Conservation (phyloP, 768 basidiomycete genomes). For the Punctularia strigosozonata region DNA sequence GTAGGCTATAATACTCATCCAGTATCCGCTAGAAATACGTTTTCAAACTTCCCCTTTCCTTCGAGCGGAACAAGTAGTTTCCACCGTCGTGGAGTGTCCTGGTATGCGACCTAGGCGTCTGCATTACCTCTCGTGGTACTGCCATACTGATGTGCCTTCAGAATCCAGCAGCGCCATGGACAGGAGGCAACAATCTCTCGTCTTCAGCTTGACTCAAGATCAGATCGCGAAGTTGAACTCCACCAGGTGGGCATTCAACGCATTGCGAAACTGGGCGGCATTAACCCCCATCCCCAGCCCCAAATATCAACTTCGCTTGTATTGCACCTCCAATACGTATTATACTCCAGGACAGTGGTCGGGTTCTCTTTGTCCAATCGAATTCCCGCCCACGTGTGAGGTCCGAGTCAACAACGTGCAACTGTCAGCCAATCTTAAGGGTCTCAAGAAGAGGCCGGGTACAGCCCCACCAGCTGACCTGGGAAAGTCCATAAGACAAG, state of each 20-base stretch:
- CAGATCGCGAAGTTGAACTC: conserved; percentile 49
- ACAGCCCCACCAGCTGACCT: conserved; percentile 86
- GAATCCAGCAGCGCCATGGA: conserved; percentile 75
- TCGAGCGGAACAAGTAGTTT: conserved; percentile 51
- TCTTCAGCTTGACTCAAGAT: conserved; percentile 56
- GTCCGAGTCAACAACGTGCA: conserved; percentile 69
- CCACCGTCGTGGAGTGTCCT: conserved; percentile 62
- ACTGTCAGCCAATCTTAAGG: conserved; percentile 70
- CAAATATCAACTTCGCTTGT: conserved; percentile 73
- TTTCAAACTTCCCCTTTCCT: conserved; percentile 81
- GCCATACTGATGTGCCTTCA: conserved; percentile 15
- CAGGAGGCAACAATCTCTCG: conserved; percentile 49
- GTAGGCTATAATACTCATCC: conserved; percentile 10
- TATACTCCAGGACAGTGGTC: conserved; percentile 45
- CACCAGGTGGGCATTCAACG: conserved; percentile 31
- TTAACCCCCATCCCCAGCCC: conserved; percentile 25
- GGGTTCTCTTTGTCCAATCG: conserved; percentile 61
- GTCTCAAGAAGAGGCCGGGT: conserved; percentile 90
- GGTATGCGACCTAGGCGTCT: conserved; percentile 30
- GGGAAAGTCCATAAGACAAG: conserved; percentile 27
- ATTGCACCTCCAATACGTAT: conserved; percentile 81
- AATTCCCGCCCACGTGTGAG: conserved; percentile 89
- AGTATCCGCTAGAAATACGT: conserved; percentile 41
- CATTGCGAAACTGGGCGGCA: not conserved
- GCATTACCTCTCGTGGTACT: not conserved